These are phyloP conservation scores for Suhomyces vadensis DNA, from an alignment of 805 yeast genomes.

Conservation along the genomic window DNA sequence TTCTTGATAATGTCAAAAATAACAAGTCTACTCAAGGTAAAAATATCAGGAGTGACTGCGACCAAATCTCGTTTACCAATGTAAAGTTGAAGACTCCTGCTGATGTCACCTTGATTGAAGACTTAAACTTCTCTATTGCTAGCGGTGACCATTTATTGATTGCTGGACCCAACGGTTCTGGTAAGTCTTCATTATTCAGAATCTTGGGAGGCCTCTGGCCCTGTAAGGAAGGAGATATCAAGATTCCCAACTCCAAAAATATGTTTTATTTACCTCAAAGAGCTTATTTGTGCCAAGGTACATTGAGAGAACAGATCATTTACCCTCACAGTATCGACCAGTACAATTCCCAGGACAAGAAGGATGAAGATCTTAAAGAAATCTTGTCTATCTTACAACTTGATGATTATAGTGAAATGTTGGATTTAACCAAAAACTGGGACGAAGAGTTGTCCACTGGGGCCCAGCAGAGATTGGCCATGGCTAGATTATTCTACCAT, in stretches of 20 bases:
- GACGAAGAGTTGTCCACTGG: constrained; percentile 85
- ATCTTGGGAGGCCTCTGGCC: constrained; percentile 95
- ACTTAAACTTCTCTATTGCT: constrained; percentile 67
- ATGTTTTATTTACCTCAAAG: constrained; percentile 91
- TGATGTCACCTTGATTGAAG: constrained; percentile 67
- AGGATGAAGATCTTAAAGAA: constrained; percentile 51
- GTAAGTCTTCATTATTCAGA: constrained; percentile 89
- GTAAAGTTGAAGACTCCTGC: constrained; percentile 88
- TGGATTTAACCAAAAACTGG: constrained; percentile 74
- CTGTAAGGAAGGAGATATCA: constrained; percentile 56
- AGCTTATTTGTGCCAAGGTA: constrained; percentile 80
- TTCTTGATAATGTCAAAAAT: constrained; percentile 45
- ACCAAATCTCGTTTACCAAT: constrained; percentile 67
- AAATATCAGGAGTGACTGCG: constrained; percentile 35
- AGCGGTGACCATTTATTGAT: constrained; percentile 84
- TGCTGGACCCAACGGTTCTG: constrained; percentile 96
- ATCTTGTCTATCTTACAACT: constrained; percentile 60
- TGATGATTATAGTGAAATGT: constrained; percentile 47
- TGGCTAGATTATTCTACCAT: constrained; percentile 91
- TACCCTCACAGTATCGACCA: constrained; percentile 76
- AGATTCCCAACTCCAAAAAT: constrained; percentile 62
- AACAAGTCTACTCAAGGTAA: constrained; percentile 12
- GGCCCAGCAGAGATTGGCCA: constrained; percentile 89
- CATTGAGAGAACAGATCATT: constrained; percentile 83
- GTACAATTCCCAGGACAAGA: constrained; percentile 44